These are phyloP conservation scores for Nakazawaea laoshanensis DNA, from an alignment of 805 yeast species.

Conservation along the genomic window DNA sequence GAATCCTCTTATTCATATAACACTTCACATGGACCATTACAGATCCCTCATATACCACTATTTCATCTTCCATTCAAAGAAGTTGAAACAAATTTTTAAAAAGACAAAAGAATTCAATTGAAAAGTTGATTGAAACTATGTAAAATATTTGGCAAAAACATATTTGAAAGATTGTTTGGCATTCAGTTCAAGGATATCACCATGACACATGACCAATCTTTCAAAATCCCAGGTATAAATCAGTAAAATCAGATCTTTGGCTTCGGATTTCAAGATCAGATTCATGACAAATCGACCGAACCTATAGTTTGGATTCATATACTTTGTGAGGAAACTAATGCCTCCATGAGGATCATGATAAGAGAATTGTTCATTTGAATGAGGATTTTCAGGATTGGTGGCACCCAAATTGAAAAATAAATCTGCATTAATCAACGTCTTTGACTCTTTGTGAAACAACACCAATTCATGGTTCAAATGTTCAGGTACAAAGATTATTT, in stretches of 20 bases:
- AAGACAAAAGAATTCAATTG: too few relatives aligned
- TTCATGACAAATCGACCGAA: conserved; percentile 25
- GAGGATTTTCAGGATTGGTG: conserved; percentile 26
- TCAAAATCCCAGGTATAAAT: conserved; percentile 36
- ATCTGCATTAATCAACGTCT: conserved; percentile 51
- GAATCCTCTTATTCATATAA: too few relatives aligned
- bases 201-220: conserved; percentile 51
- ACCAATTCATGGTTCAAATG: conserved; percentile 56
- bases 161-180: conserved; percentile 20
- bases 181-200: conserved; percentile 39
- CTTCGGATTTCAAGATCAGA: background rate
- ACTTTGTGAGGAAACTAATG: conserved; percentile 27
- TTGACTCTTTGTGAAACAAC: conserved; percentile 35
- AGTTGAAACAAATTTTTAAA: too few relatives aligned
- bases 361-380: conserved; percentile 37
- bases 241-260: conserved; percentile 18
- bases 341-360: conserved; percentile 36
- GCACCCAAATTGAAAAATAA: conserved; percentile 43
- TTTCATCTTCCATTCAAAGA: too few relatives aligned
- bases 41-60: too few relatives aligned
- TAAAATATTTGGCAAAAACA: conserved; percentile 1
- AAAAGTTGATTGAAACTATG: too few relatives aligned
- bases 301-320: conserved; percentile 29
- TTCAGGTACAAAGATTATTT: conserved; percentile 47
- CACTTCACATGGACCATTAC: too few relatives aligned